Evolutionary conservation across 129 eudicot genomes (phyloP).

Genomic region (Lactuca saligna): DNA sequence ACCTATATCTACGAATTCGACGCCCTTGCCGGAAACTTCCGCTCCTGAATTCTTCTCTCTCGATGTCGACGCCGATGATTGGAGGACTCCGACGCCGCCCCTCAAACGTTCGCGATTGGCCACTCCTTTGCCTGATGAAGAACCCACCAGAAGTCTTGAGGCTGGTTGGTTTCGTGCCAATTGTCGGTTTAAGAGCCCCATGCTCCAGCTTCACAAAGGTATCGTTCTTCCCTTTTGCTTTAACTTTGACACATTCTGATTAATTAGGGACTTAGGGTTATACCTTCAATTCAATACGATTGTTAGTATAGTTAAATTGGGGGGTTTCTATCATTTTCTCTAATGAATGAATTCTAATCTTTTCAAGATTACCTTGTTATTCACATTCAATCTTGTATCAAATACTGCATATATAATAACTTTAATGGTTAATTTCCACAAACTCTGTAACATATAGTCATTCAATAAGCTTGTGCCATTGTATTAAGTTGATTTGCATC

Average conservation of each 20-base stretch:
- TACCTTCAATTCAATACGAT: neutral
- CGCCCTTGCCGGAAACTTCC: slow-evolving; percentile 41
- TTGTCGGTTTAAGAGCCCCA: slow-evolving; percentile 81
- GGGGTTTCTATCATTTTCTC: neutral
- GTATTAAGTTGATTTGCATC: neutral
- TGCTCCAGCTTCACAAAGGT: slow-evolving; percentile 98
- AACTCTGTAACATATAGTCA: no score
- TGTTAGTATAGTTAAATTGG: neutral
- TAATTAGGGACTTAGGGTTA: neutral
- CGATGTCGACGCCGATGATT: slow-evolving; percentile 40
- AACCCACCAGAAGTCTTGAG: slow-evolving; percentile 49
- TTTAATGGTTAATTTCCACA: no score
- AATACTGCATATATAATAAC: no score
- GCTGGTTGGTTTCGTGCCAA: slow-evolving; percentile 71
- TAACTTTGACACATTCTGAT: neutral
- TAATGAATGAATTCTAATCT: neutral
- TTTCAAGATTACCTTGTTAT: neutral
- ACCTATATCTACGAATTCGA: slow-evolving; percentile 29
- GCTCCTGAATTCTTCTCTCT: slow-evolving; percentile 76
- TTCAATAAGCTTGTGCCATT: no score
- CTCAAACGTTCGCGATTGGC: slow-evolving; percentile 31
- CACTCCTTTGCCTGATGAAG: slow-evolving; percentile 22
- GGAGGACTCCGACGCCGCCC: slow-evolving; percentile 12
- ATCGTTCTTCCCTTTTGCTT: neutral
- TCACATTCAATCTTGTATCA: no score